Conservation (phyloP, 2,329 filamentous ascomycete genomes). For the Pestalotiopsis sp. region DNA sequence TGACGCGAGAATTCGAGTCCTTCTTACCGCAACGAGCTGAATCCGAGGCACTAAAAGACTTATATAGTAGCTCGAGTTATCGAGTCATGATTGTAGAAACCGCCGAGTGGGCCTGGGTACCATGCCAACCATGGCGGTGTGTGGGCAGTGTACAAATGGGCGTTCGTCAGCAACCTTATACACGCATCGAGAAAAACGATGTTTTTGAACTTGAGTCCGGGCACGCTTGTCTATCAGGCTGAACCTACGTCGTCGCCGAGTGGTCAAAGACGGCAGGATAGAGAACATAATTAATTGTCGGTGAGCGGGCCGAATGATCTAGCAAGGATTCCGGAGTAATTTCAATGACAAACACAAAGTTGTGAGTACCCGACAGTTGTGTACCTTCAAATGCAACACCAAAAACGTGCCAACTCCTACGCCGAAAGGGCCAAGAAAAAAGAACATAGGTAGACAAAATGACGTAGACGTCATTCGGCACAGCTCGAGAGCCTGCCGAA, state of each 20-base stretch:
- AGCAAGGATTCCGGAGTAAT: slow-evolving; percentile 9
- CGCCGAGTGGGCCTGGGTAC: background rate
- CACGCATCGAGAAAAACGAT: background rate
- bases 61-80: background rate
- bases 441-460: slow-evolving; percentile 12
- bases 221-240: background rate
- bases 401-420: slow-evolving; percentile 17
- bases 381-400: slow-evolving; percentile 9
- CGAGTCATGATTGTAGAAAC: background rate
- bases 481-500: background rate
- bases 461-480: slow-evolving; percentile 6
- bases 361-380: slow-evolving; percentile 9
- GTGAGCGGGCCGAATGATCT: slow-evolving; percentile 12
- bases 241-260: background rate
- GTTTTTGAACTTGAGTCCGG: background rate
- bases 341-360: slow-evolving; percentile 9
- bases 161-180: background rate
- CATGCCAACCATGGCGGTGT: background rate
- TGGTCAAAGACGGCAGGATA: background rate
- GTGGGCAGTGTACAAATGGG: background rate
- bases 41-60: background rate
- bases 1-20: background rate
- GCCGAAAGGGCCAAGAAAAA: slow-evolving; percentile 7
- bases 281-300: background rate
- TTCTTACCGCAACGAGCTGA: background rate